These are phyloP conservation scores for Dothideomycetidae sp. DNA, from an alignment of 2,329 filamentous ascomycete species.

Conservation along the genomic window DNA sequence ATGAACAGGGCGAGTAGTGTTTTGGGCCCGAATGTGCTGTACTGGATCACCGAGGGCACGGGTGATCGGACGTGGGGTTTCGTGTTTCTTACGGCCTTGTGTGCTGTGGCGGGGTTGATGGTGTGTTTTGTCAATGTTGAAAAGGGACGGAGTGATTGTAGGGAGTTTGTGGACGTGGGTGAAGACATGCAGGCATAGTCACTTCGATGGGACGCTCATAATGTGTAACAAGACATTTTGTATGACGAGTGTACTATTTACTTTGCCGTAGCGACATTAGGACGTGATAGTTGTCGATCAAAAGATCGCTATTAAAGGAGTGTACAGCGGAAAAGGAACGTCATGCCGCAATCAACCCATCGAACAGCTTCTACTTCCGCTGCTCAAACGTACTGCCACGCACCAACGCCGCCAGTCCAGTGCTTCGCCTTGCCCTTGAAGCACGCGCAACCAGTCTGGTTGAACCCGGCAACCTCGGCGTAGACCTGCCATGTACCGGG, in stretches of 20 bases:
- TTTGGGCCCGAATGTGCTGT: constrained; percentile 9
- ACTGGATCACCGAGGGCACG: constrained; percentile 8
- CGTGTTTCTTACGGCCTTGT: constrained; percentile 7
- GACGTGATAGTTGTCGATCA: no score
- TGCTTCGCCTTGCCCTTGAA: constrained; percentile 9
- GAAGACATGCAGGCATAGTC: no score
- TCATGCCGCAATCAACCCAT: background rate
- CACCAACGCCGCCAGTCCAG: constrained; percentile 9
- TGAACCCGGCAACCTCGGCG: constrained; percentile 9
- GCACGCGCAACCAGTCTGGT: constrained; percentile 8
- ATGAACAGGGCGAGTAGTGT: constrained; percentile 8
- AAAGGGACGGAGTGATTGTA: constrained; percentile 8
- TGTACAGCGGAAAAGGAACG: no score
- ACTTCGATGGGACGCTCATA: no score
- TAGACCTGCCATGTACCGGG: constrained; percentile 12
- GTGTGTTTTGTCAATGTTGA: constrained; percentile 9
- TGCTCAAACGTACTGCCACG: constrained; percentile 14
- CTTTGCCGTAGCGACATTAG: background rate
- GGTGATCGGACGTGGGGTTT: constrained; percentile 7
- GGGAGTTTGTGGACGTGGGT: constrained; percentile 2
- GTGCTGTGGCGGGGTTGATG: constrained; percentile 1
- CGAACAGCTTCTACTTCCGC: background rate
- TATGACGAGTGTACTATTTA: no score
- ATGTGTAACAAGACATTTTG: no score
- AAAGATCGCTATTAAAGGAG: no score